Percentiles rank a stretch among this genome's conserved stretches.
These are phyloP conservation scores for Tilletia caries DNA, from an alignment of 1,284 basidiomycete genomes.

Conservation along the genomic window DNA sequence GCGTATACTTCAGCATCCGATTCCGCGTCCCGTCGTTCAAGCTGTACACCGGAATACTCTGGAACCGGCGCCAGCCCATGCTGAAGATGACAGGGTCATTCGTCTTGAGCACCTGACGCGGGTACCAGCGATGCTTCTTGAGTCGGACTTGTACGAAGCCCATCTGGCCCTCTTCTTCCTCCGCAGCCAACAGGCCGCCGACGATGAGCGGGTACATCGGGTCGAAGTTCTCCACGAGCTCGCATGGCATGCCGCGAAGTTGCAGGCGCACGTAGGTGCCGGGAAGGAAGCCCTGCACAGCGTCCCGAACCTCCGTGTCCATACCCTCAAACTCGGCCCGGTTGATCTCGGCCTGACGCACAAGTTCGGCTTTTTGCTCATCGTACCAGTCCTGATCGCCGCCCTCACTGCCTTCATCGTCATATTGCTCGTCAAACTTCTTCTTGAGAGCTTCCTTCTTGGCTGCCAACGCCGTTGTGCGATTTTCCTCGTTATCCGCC, in stretches of 20 bases:
- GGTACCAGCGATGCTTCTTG: constrained; percentile 93
- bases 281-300: constrained; percentile 84
- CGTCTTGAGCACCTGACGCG: constrained; percentile 81
- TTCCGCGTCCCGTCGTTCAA: constrained; percentile 80
- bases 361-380: constrained; percentile 84
- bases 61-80: constrained; percentile 93
- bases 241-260: constrained; percentile 76
- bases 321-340: constrained; percentile 79
- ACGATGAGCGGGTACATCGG: constrained; percentile 84
- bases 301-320: constrained; percentile 71
- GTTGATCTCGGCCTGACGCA: constrained; percentile 78
- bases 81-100: constrained; percentile 96
- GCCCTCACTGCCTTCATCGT: constrained; percentile 67
- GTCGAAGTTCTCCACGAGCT: constrained; percentile 90
- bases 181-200: constrained; percentile 84
- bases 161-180: constrained; percentile 68
- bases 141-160: constrained; percentile 92
- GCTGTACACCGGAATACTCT: constrained; percentile 89
- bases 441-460: constrained; percentile 90
- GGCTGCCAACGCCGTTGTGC: constrained; percentile 65
- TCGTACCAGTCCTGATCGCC: constrained; percentile 50
- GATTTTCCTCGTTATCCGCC: constrained; percentile 55
- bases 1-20: constrained; percentile 99
- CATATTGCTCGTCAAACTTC: constrained; percentile 95
- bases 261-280: constrained; percentile 94